Evolutionary conservation across 768 basidiomycete species (phyloP).

Genomic region (Brasilioporus rufonigricans): DNA sequence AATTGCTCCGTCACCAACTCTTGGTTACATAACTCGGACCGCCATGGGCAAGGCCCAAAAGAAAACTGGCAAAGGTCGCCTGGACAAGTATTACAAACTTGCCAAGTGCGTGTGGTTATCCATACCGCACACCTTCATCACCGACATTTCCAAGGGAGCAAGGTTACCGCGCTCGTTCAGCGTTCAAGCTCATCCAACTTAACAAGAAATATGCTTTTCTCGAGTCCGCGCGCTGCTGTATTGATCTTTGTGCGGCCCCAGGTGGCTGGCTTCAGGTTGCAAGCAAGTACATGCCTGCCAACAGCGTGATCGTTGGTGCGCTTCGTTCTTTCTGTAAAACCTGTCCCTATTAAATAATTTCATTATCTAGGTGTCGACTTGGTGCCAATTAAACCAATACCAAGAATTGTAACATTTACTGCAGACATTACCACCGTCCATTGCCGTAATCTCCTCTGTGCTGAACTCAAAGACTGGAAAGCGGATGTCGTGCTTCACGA

Average conservation of each 20-base stretch:
- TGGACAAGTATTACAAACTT: slow-evolving; percentile 97
- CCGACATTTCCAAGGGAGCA: slow-evolving; percentile 69
- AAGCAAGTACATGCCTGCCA: slow-evolving; percentile 94
- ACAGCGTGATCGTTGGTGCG: slow-evolving; percentile 88
- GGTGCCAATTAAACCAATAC: slow-evolving; percentile 94
- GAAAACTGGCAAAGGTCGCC: slow-evolving; percentile 93
- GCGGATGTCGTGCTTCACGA: slow-evolving; percentile 98
- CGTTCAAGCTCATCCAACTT: slow-evolving; percentile 97
- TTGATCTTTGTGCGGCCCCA: slow-evolving; percentile 97
- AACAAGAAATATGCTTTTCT: slow-evolving; percentile 98
- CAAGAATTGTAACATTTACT: slow-evolving; percentile 86
- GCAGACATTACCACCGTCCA: slow-evolving; percentile 92
- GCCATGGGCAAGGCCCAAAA: slow-evolving; percentile 80
- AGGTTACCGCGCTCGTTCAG: slow-evolving; percentile 98
- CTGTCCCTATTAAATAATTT: slow-evolving; percentile 7
- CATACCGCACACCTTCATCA: slow-evolving; percentile 3
- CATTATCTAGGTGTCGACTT: slow-evolving; percentile 78
- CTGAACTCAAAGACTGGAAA: slow-evolving; percentile 97
- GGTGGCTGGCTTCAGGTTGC: slow-evolving; percentile 99
- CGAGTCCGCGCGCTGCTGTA: slow-evolving; percentile 84
- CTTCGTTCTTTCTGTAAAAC: slow-evolving; percentile 3
- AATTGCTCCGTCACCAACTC: too few relatives aligned
- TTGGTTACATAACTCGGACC: not conserved
- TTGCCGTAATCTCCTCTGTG: slow-evolving; percentile 83
- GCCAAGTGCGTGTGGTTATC: slow-evolving; percentile 58